Evolutionary conservation across 257 asterid species (phyloP), one percentile per base, ranked within the genome.

Genomic region (Scutellaria minor): DNA sequence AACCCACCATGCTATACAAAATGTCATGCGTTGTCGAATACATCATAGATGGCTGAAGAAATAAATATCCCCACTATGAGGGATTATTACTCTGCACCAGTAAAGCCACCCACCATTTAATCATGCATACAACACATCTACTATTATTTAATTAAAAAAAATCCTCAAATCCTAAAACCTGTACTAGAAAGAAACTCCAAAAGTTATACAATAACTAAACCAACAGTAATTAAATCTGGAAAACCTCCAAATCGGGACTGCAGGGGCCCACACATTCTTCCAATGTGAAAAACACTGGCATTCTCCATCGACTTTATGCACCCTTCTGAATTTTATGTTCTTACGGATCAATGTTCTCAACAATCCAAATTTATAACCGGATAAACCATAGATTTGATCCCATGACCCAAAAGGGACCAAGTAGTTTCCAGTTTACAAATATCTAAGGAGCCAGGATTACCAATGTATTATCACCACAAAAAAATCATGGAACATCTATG

Each of bases 61-160:
- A 27, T 73, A 78, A 77, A 63, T 52, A 47, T 68, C 75, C 83
- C 64, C 72, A 80, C 53, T 73, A 72, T 42, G 68, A 78, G 75
- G 76, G 35, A 76, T 77, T 72, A 84, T 57, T 77, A 73, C 52
- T 84, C 83, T 79, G 82, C 89, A 82, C 71, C 81, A 81, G 72
- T 75, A 71, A 81, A 82, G 83, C 86, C 83, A 79, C 86, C 83
- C 84, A 66, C 80, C 79, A 35, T 75, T 77, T 75, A 72, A 82
- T 61, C 22, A 76, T 42, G 77, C 82, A 77, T 64, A 61, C 66
- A 74, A 67, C 61, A 73, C 64, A 74, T 71, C 24, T 51, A 76
- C 72, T 63, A 61, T 27, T 60, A 80, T 37, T 46, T 53, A 66
- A 64, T 4, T 37, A 59, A 18, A 81, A 82, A 68, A 50, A 9